Evolutionary conservation across 495 filamentous ascomycete genomes (phyloP), one percentile per base, ranked within the genome.

Genomic region (Beverwykella pulmonaria): DNA sequence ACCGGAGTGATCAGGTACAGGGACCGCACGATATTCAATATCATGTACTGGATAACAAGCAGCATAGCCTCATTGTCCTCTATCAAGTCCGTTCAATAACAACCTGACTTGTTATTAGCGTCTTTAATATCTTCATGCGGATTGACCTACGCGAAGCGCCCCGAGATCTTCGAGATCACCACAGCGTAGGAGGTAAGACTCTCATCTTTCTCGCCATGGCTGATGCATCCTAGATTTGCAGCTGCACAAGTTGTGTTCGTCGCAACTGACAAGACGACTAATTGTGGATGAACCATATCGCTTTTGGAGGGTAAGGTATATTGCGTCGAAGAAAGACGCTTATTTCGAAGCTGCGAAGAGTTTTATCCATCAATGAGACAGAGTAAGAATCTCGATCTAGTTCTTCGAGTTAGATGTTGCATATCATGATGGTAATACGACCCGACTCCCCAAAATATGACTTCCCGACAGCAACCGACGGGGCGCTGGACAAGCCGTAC

Each of bases 201-300:
- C 26, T 15, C 26, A 52, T 20, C 53, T 20, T 1, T 4, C 7
- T 27, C 20, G 41, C 23, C 1, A 12, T 32, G 1, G n/a, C 17
- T 52, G 32, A 50, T 8, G 12, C 8, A 6, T 19, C 9, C 12
- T 50, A 61, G 59, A 14, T 61, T 50, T 27, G 22, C 46, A 26
- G 59, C 59, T 17, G 46, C 53, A 20, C 23, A 50, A 26, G 59
- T 61, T 1, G 59, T 61, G 20, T 61, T 61, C 22, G 59, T 61
- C 19, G 46, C 23, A 49, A 49, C 57, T 5, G 29, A 41, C 9
- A 41, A 58, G 14, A 36, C n/a, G 1, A 12, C 2, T n/a, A n/a
- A 4, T 7, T 55, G 29, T 34, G 48, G 26, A 52, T 52, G 48
- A 29, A 23, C n/a, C n/a, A n/a, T n/a, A n/a, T n/a, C n/a, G n/a